Conservation (phyloP, 306 rosid species). For the Prunus mongolica region DNA sequence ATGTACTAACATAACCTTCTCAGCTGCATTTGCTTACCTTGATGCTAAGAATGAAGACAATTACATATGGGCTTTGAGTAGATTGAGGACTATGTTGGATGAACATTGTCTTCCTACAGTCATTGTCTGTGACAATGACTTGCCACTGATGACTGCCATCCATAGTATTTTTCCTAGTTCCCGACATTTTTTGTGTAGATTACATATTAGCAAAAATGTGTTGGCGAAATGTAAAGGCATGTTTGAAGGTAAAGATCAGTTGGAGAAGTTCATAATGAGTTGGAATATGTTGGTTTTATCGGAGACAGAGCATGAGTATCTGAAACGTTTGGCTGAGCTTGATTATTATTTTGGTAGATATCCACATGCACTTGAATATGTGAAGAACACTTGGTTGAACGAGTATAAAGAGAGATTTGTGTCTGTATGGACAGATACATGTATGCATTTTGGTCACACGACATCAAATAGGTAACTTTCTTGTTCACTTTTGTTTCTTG, state of each 20-base stretch:
- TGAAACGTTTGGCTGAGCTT: background rate
- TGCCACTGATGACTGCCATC: background rate
- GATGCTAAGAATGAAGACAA: background rate
- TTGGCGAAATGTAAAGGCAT: background rate
- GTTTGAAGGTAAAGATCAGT: background rate
- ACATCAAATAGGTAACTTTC: background rate
- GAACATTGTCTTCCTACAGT: background rate
- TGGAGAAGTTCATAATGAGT: background rate
- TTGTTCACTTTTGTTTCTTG: background rate
- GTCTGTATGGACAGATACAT: background rate
- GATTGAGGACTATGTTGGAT: background rate
- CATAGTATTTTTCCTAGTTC: background rate
- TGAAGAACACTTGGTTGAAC: background rate
- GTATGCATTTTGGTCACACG: background rate
- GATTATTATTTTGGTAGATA: background rate
- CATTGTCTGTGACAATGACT: background rate
- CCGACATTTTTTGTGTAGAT: background rate
- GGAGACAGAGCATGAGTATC: background rate
- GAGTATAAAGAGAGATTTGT: background rate
- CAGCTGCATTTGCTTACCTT: slow-evolving; percentile 2
- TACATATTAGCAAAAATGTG: background rate
- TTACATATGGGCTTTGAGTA: background rate
- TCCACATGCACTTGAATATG: slow-evolving; percentile 1
- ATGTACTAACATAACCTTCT: background rate
- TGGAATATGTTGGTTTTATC: background rate